Evolutionary conservation across 106 monocot genomes (phyloP), one percentile per base, ranked within the genome.

Genomic region (Platanthera zijinensis): DNA sequence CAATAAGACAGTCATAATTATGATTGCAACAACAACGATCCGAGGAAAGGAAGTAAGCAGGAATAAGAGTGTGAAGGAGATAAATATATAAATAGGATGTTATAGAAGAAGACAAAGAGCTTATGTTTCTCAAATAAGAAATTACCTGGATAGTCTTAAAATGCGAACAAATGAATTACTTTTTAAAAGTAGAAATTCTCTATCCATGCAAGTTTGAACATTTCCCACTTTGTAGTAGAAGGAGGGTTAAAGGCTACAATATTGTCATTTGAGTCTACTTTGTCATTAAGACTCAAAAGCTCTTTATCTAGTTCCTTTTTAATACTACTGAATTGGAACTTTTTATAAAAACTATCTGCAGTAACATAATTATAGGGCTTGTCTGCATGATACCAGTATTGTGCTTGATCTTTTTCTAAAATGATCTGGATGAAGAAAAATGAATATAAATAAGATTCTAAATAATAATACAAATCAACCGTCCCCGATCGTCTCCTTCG

Each of bases 1-100:
- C n/a, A n/a, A n/a, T n/a, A 76, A 82, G 1, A 59, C 70, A 25
- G 81, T 82, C 81, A 82, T 82, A 7, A 71, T 76, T 7, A 82
- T 72, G 7, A 76, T 14, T 59, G 81, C 81, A 72, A 72, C 15
- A 18, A 76, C 14, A 0, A 9, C 57, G 50, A 82, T 45, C 61
- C n/a, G 61, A 52, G 12, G 17, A 56, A 56, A 56, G 14, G 3
- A 56, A 13, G 14, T 13, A 56, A 13, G 56, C 15, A 56, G 56
- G 56, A 13, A 13, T 56, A 17, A 56, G 56, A 56, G n/a, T n/a
- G 14, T 56, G 17, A 56, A 15, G 12, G 12, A n/a, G 12, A 56
- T 56, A 56, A 56, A 13, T 15, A 13, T 56, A 56, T 56, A 56
- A 56, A 56, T 56, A 5, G 14, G 56, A 56, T 56, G 13, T 56